Percentiles rank a stretch among this genome's conserved stretches.
phyloP scores from a whole-genome alignment of 768 basidiomycete genomes.

The Auriscalpium orientale region DNA sequence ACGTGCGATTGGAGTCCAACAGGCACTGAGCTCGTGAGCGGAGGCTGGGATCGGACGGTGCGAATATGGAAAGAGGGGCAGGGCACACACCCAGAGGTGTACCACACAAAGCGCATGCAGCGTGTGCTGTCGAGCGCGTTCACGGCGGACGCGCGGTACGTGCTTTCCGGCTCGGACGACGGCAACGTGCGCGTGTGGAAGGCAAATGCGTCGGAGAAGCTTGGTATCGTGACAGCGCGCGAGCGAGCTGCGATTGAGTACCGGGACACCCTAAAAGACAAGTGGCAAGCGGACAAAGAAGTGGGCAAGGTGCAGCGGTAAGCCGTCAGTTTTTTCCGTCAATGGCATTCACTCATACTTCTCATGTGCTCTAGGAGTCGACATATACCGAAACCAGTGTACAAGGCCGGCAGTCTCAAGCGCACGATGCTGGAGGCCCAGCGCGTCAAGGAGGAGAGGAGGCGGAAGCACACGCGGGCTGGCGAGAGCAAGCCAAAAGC shows the following conservation, averaged over 20 bases:
- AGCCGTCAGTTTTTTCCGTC: slow-evolving; percentile 18
- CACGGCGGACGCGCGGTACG: slow-evolving; percentile 86
- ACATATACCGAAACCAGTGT: slow-evolving; percentile 85
- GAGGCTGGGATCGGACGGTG: slow-evolving; percentile 93
- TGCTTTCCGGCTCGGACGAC: slow-evolving; percentile 87
- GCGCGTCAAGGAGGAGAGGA: slow-evolving; percentile 88
- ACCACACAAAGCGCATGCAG: slow-evolving; percentile 99
- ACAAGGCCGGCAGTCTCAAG: slow-evolving; percentile 83
- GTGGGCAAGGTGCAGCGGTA: slow-evolving; percentile 79
- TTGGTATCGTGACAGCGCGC: slow-evolving; percentile 84
- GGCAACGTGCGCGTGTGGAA: slow-evolving; percentile 97
- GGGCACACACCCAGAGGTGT: slow-evolving; percentile 79
- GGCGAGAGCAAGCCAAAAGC: slow-evolving; percentile 85
- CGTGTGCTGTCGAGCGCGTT: slow-evolving; percentile 87
- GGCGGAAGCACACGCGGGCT: slow-evolving; percentile 81
- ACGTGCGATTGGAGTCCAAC: slow-evolving; percentile 97
- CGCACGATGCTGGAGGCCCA: slow-evolving; percentile 86
- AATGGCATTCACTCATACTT: neutral
- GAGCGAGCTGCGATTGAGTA: slow-evolving; percentile 93
- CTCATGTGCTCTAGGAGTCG: slow-evolving; percentile 42
- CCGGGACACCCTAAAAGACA: slow-evolving; percentile 75
- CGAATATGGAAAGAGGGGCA: slow-evolving; percentile 87
- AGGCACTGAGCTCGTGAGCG: slow-evolving; percentile 91
- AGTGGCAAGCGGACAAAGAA: slow-evolving; percentile 81
- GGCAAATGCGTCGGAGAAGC: slow-evolving; percentile 82